Evolutionary conservation across 1,284 basidiomycete genomes (phyloP).

Genomic region (Naganishia cerealis): DNA sequence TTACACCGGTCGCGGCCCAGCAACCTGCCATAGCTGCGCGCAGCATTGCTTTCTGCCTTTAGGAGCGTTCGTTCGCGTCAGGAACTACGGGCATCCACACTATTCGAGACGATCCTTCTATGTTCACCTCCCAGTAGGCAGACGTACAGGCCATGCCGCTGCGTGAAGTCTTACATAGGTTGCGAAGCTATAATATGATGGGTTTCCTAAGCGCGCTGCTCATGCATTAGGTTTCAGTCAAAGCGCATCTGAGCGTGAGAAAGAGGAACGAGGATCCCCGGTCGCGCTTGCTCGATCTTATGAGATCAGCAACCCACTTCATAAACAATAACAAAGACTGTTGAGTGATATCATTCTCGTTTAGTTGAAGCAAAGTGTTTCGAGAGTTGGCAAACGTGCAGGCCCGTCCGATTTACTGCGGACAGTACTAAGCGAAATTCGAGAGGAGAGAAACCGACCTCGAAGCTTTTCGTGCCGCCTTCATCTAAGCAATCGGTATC

Average conservation of each 20-base stretch:
- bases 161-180: too few species aligned
- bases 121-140: too few species aligned
- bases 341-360: conserved; percentile 9
- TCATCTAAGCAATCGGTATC: not conserved
- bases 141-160: too few species aligned
- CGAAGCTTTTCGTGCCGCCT: not conserved
- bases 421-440: not conserved
- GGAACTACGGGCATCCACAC: too few species aligned
- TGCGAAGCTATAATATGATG: not conserved
- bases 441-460: not conserved
- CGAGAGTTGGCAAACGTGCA: not conserved
- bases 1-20: too few species aligned
- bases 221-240: not conserved
- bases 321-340: conserved; percentile 29
- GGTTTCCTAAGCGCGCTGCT: not conserved
- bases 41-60: too few species aligned
- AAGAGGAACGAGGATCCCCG: not conserved
- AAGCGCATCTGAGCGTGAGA: not conserved
- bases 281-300: not conserved
- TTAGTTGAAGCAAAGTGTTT: not conserved
- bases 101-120: too few species aligned
- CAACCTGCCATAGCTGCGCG: too few species aligned
- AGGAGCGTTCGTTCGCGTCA: too few species aligned
- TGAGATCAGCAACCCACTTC: conserved; percentile 18
- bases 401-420: not conserved